Evolutionary conservation across 1,284 basidiomycete species (phyloP).

Genomic region (Ustilago cynodontis): DNA sequence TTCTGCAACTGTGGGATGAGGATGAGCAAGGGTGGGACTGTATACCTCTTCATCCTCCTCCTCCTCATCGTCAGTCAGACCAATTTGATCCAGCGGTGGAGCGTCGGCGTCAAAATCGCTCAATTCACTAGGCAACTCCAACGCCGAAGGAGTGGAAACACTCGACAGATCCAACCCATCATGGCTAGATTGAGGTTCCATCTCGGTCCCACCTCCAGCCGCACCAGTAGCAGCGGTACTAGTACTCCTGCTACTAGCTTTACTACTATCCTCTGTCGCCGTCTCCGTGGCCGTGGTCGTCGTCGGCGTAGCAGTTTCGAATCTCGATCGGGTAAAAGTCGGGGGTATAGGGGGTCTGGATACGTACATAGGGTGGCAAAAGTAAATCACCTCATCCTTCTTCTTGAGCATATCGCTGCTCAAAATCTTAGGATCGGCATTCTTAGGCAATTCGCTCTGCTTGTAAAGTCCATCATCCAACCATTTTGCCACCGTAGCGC

Average conservation of each 20-base stretch:
- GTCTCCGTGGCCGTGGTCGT: constrained; percentile 2
- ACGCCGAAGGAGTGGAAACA: not conserved
- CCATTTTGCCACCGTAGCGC: constrained; percentile 67
- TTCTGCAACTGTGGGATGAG: no score
- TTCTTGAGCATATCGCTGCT: constrained; percentile 65
- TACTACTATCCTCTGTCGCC: not conserved
- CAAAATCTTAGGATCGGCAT: constrained; percentile 67
- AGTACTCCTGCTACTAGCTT: not conserved
- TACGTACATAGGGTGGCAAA: constrained; percentile 63
- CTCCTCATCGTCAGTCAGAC: not conserved
- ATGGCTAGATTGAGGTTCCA: not conserved
- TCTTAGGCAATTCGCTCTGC: constrained; percentile 68
- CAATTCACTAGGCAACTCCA: not conserved
- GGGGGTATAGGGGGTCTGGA: not conserved
- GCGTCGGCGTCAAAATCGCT: not conserved
- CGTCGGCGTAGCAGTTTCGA: constrained; percentile 1
- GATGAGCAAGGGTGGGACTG: not conserved
- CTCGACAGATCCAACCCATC: not conserved
- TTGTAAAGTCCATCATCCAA: constrained; percentile 67
- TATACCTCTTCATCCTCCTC: constrained; percentile 3
- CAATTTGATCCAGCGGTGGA: not conserved
- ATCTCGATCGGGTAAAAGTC: no score
- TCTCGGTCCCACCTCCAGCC: not conserved
- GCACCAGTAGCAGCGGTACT: constrained; percentile 1
- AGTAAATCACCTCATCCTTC: constrained; percentile 67